Evolutionary conservation across 106 monocot species (phyloP).

Genomic region (Hemerocallis citrina): DNA sequence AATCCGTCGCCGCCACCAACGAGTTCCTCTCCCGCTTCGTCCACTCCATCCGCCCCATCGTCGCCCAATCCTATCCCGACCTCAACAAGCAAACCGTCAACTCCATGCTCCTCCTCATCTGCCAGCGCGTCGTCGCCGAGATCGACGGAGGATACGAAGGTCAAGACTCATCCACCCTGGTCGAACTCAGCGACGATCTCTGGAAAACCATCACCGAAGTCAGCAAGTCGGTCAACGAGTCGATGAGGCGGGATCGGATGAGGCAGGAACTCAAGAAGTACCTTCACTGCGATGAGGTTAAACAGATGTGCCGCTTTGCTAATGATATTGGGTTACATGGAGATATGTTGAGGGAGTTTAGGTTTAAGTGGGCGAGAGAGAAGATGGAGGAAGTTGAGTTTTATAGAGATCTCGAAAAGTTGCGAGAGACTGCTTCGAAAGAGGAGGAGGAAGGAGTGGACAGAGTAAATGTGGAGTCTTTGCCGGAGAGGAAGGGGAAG

Average conservation of each 20-base stretch:
- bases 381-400: conserved; percentile 80
- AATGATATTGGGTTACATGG: conserved; percentile 74
- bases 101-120: conserved; percentile 70
- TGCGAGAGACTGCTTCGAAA: conserved; percentile 25
- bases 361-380: conserved; percentile 91
- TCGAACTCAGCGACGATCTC: conserved; percentile 75
- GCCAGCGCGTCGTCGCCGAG: conserved; percentile 48
- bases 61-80: conserved; percentile 47
- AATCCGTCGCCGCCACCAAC: conserved; percentile 41
- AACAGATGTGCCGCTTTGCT: conserved; percentile 89
- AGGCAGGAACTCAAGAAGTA: conserved; percentile 65
- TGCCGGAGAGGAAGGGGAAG: conserved; percentile 70
- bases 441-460: conserved; percentile 13
- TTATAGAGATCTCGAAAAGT: conserved; percentile 32
- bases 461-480: neutral
- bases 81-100: conserved; percentile 34
- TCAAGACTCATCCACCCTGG: conserved; percentile 10
- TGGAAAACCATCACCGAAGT: conserved; percentile 62
- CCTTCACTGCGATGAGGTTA: conserved; percentile 78
- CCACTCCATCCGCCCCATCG: conserved; percentile 40
- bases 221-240: conserved; percentile 43
- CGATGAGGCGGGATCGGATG: conserved; percentile 54
- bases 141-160: conserved; percentile 20
- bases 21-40: conserved; percentile 95
- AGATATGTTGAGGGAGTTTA: conserved; percentile 58